Evolutionary conservation across 257 asterid genomes (phyloP).

Genomic region (Ligustrum vulgare): DNA sequence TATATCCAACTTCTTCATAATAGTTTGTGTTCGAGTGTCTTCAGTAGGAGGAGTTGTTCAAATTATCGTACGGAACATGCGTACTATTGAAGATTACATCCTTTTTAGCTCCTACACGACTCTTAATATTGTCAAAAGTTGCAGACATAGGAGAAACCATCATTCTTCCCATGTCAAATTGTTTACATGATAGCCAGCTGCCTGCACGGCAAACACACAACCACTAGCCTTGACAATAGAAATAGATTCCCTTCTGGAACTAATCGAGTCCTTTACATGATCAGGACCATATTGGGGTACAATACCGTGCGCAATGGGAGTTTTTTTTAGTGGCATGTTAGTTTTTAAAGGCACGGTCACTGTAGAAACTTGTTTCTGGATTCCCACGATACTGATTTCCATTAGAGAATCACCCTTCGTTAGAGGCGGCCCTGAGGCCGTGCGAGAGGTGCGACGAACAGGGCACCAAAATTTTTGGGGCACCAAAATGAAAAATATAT

Average conservation of each 20-base stretch:
- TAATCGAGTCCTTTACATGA: slow-evolving; percentile 47
- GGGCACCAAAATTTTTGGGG: too few species aligned
- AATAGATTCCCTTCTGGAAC: slow-evolving; percentile 66
- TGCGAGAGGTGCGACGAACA: too few species aligned
- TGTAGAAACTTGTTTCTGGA: slow-evolving; percentile 61
- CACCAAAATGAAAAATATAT: too few species aligned
- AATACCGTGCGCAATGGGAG: slow-evolving; percentile 60
- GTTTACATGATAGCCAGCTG: slow-evolving; percentile 54
- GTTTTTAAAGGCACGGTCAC: slow-evolving; percentile 46
- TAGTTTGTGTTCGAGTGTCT: slow-evolving; percentile 43
- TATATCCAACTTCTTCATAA: slow-evolving; percentile 50
- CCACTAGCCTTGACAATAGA: slow-evolving; percentile 38
- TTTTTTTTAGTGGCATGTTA: slow-evolving; percentile 42
- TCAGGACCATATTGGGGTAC: slow-evolving; percentile 67
- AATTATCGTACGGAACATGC: slow-evolving; percentile 43
- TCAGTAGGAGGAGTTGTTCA: slow-evolving; percentile 55
- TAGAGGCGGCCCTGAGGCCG: too few species aligned
- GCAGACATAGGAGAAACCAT: slow-evolving; percentile 46
- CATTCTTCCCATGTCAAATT: slow-evolving; percentile 59
- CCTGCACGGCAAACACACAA: slow-evolving; percentile 41
- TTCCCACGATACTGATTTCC: slow-evolving; percentile 44
- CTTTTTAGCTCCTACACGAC: slow-evolving; percentile 34
- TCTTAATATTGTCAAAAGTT: slow-evolving; percentile 35
- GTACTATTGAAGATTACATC: slow-evolving; percentile 43
- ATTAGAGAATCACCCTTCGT: slow-evolving; percentile 17